phyloP scores from a whole-genome alignment of 2,329 filamentous ascomycete species.

The Colletotrichum incanum region DNA sequence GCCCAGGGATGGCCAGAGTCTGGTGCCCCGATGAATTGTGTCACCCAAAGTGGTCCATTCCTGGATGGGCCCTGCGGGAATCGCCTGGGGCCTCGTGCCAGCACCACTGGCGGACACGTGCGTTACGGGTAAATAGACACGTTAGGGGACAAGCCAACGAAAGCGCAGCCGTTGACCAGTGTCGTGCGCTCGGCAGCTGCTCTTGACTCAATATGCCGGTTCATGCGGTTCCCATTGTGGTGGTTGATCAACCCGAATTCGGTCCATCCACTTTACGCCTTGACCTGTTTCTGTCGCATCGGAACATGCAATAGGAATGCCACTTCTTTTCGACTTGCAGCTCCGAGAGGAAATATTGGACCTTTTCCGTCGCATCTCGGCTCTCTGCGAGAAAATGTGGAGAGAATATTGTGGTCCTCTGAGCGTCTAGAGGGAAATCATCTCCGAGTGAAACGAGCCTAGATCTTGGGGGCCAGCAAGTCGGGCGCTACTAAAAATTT shows the following conservation, averaged over 20 bases:
- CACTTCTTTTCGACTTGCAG: background rate
- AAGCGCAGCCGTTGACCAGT: background rate
- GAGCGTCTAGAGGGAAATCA: slow-evolving; percentile 21
- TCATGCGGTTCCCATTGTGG: slow-evolving; percentile 7
- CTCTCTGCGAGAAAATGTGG: slow-evolving; percentile 21
- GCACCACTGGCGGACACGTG: slow-evolving; percentile 29
- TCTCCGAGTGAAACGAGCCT: slow-evolving; percentile 39
- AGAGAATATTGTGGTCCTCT: slow-evolving; percentile 17
- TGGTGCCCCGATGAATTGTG: slow-evolving; percentile 32
- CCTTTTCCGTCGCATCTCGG: slow-evolving; percentile 1
- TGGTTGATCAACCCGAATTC: background rate
- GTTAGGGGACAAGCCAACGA: background rate
- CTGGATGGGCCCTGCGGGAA: slow-evolving; percentile 3
- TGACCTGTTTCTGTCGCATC: slow-evolving; percentile 7
- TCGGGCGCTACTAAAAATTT: slow-evolving; percentile 3
- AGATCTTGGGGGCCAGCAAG: slow-evolving; percentile 20
- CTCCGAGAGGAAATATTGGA: background rate
- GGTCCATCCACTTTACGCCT: background rate
- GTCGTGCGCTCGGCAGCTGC: background rate
- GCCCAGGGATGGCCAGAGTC: slow-evolving; percentile 6
- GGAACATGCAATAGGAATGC: background rate
- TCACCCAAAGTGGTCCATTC: slow-evolving; percentile 33
- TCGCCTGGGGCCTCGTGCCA: background rate
- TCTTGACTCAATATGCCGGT: slow-evolving; percentile 33
- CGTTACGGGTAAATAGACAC: slow-evolving; percentile 30